Base-by-base conservation (phyloP, 495 filamentous ascomycete genomes). In the Trichoderma virens region DNA sequence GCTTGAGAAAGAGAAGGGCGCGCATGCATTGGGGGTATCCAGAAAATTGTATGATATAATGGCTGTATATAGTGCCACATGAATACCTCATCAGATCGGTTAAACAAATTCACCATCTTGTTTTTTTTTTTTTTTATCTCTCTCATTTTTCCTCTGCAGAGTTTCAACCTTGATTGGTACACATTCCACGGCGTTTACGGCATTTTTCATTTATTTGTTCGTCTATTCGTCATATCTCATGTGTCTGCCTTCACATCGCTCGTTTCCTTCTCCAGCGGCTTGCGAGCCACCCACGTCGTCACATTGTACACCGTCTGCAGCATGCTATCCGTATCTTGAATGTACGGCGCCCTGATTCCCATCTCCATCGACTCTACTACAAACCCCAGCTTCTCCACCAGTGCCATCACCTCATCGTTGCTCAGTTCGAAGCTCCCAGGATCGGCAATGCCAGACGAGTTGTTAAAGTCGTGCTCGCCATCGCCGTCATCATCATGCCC, bases 371-470 rank as follows among this genome's bases (percentile, higher is more conserved):
- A 79, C 66, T 86, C 86, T 27, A 98, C 74, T 45, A 77, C 76
- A 72, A 98, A 98, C 0, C 92, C 95, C 71, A 92, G 80, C 38
- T 83, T 80, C 70, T 86, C 78, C 6, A 97, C 83, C 38, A 98
- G 78, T 59, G 75, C 75, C 67, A 96, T 75, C 30, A 98, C 88
- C 75, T 98, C 94, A 65, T 94, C 89, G 64, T 96, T 82, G 7
- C 89, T 88, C 56, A 97, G 79, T 75, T 98, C 94, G 67, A 97
- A 88, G 67, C 83, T 88, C 0, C 92, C 92, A 0, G 90, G 88
- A 67, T 92, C 90, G 0, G 85, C 90, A 66, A 96, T 80, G n/a
- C 80, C 81, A 6, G 76, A 69, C 7, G 76, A 78, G 59, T 73
- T 73, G 16, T 71, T 78, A 61, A 74, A 75, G 62, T 83, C 75